phyloP scores from a whole-genome alignment of 1,284 basidiomycete genomes.

The Cystobasidiaceae sp. region DNA sequence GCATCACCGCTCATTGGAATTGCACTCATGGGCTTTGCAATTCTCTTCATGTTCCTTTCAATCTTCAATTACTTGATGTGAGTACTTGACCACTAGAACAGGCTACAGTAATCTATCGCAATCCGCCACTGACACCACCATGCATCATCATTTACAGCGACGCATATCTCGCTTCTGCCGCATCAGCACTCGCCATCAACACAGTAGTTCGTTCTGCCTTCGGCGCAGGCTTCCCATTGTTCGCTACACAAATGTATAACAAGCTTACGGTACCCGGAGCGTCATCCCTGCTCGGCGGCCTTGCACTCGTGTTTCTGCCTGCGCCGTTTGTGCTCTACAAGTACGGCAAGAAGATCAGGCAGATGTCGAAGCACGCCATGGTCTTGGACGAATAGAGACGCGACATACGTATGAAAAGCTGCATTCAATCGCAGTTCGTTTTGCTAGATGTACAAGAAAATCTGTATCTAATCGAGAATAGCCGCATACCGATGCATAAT shows the following conservation, averaged over 20 bases:
- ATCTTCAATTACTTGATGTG: conserved; percentile 43
- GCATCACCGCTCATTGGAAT: conserved; percentile 8
- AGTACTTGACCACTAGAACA: background rate
- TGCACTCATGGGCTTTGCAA: conserved; percentile 10
- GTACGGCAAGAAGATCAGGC: conserved; percentile 51
- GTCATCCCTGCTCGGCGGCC: conserved; percentile 47
- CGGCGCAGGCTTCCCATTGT: conserved; percentile 50
- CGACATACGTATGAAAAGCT: no score
- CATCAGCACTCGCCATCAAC: conserved; percentile 47
- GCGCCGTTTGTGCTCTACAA: conserved; percentile 48
- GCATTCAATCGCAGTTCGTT: no score
- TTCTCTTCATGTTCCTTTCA: conserved; percentile 49
- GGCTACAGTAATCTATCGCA: background rate
- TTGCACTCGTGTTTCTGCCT: conserved; percentile 47
- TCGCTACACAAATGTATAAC: conserved; percentile 53
- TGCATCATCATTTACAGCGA: conserved; percentile 52
- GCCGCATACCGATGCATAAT: no score
- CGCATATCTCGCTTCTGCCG: conserved; percentile 47
- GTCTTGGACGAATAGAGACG: conserved; percentile 8
- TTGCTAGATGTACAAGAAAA: no score
- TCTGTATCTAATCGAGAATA: no score
- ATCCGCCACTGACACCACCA: background rate
- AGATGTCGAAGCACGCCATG: conserved; percentile 46
- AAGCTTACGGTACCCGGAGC: conserved; percentile 51
- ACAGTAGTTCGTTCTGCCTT: conserved; percentile 52